These are phyloP conservation scores for Phytophthora pistaciae DNA, from an alignment of 352 stramenopile species.

Conservation along the genomic window DNA sequence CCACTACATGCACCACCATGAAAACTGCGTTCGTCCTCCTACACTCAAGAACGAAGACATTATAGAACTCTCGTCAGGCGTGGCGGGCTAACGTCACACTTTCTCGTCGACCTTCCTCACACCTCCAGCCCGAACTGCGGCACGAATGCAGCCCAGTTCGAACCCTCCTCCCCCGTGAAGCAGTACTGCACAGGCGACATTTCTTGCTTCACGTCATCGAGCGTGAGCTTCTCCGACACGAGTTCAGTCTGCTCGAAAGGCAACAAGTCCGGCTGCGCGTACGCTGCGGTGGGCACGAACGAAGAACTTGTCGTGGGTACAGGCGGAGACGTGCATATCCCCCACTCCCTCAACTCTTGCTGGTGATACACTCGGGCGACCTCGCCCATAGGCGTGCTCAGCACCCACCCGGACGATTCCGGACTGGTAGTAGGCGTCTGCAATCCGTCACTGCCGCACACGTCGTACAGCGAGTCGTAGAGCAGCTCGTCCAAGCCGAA, in stretches of 20 bases:
- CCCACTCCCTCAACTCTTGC: constrained; percentile 24
- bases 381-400: constrained; percentile 25
- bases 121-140: constrained; percentile 27
- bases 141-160: background rate
- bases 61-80: too few species aligned
- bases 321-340: constrained; percentile 13
- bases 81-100: too few species aligned
- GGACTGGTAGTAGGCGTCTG: background rate
- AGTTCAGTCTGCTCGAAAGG: constrained; percentile 9
- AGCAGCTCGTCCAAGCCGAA: constrained; percentile 41
- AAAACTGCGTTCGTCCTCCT: too few species aligned
- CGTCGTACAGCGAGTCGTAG: constrained; percentile 33
- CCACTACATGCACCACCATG: too few species aligned
- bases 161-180: constrained; percentile 3
- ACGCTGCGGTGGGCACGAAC: background rate
- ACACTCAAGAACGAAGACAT: too few species aligned
- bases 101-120: constrained; percentile 9
- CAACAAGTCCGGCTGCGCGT: constrained; percentile 13
- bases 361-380: constrained; percentile 27
- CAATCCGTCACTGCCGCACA: constrained; percentile 14
- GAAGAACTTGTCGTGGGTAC: background rate
- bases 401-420: constrained; percentile 14
- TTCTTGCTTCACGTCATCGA: constrained; percentile 24
- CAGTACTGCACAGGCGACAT: constrained; percentile 7
- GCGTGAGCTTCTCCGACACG: constrained; percentile 1